Evolutionary conservation across 1,139 yeast species (phyloP).

Genomic region (Nematodospora anomalae): DNA sequence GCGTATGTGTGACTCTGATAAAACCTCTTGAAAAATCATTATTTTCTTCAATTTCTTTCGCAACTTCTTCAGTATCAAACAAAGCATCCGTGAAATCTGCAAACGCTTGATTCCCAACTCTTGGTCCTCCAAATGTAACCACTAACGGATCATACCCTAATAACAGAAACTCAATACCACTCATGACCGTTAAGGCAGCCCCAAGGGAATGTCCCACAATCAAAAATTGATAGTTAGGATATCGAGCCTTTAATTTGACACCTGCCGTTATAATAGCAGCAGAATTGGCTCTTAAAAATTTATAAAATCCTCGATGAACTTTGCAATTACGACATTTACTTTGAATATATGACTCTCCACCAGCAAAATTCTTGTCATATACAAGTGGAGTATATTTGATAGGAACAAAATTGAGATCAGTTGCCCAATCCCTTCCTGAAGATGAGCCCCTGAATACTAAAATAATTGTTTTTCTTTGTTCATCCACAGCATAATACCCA

Average conservation of each 20-base stretch:
- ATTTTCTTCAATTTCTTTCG: constrained; percentile 11
- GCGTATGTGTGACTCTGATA: constrained; percentile 54
- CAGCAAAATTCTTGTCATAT: constrained; percentile 14
- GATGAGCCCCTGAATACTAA: constrained; percentile 59
- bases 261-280: constrained; percentile 34
- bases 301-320: constrained; percentile 61
- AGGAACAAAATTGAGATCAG: constrained; percentile 50
- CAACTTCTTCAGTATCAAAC: constrained; percentile 38
- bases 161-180: constrained; percentile 57
- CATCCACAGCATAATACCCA: constrained; percentile 50
- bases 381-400: constrained; percentile 37
- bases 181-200: constrained; percentile 62
- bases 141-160: constrained; percentile 54
- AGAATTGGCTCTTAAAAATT: constrained; percentile 42
- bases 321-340: constrained; percentile 47
- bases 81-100: constrained; percentile 50
- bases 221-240: constrained; percentile 50
- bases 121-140: constrained; percentile 61
- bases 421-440: constrained; percentile 55
- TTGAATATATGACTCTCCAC: constrained; percentile 14
- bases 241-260: constrained; percentile 25
- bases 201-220: constrained; percentile 75
- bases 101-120: constrained; percentile 55
- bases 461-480: constrained; percentile 31
- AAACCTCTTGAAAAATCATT: constrained; percentile 31